These are phyloP conservation scores for Candida coleopterorum DNA, from an alignment of 805 yeast species.

Conservation along the genomic window DNA sequence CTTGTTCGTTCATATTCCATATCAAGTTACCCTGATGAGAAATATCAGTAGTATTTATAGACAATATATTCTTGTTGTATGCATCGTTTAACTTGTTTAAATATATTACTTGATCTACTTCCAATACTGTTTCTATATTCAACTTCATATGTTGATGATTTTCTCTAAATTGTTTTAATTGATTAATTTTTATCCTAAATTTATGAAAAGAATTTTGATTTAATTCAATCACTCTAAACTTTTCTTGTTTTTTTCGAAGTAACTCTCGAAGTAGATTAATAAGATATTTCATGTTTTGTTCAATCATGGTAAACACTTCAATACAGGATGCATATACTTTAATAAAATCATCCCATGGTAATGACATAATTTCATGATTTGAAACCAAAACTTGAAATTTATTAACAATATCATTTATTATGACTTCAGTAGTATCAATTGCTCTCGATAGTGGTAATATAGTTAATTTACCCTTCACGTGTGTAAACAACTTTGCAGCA, in stretches of 20 bases:
- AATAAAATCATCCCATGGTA: slow-evolving; percentile 37
- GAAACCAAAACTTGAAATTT: slow-evolving; percentile 31
- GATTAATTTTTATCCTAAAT: slow-evolving; percentile 40
- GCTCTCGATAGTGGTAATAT: slow-evolving; percentile 49
- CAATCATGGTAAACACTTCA: slow-evolving; percentile 47
- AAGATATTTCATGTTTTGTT: slow-evolving; percentile 57
- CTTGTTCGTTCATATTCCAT: slow-evolving; percentile 26
- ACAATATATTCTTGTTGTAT: slow-evolving; percentile 24
- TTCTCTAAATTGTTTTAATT: slow-evolving; percentile 42
- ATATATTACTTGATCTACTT: neutral
- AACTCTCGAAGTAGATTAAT: slow-evolving; percentile 67
- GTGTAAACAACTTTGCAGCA: slow-evolving; percentile 47
- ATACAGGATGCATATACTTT: slow-evolving; percentile 16
- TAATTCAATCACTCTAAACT: slow-evolving; percentile 60
- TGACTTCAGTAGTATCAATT: slow-evolving; percentile 57
- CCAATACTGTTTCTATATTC: slow-evolving; percentile 21
- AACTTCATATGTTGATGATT: slow-evolving; percentile 48
- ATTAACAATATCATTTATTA: slow-evolving; percentile 52
- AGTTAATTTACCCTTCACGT: slow-evolving; percentile 45
- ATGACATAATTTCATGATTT: slow-evolving; percentile 38
- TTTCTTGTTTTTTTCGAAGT: slow-evolving; percentile 67
- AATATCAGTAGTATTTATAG: slow-evolving; percentile 27
- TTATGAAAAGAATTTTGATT: slow-evolving; percentile 32
- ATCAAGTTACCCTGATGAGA: slow-evolving; percentile 25
- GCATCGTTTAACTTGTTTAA: slow-evolving; percentile 15